Evolutionary conservation across 495 filamentous ascomycete genomes (phyloP).

Genomic region (Aspergillus asperescens): DNA sequence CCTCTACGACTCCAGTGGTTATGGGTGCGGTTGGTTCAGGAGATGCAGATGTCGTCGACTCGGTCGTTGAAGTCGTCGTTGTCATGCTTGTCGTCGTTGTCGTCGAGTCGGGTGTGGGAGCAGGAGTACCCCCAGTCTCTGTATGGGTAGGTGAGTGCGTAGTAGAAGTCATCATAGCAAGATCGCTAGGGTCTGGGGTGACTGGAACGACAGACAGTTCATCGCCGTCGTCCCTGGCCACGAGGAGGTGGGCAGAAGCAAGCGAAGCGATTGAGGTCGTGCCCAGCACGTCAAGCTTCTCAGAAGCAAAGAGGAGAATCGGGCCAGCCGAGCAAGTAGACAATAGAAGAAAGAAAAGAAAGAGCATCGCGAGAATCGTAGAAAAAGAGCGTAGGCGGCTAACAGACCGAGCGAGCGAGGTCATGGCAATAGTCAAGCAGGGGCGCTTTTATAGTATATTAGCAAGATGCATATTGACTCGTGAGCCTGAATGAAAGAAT

Average conservation of each 20-base stretch:
- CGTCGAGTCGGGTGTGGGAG: background rate
- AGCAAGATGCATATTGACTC: background rate
- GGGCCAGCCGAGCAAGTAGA: conserved; percentile 34
- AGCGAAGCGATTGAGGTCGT: background rate
- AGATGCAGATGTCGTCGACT: background rate
- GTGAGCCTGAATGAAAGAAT: background rate
- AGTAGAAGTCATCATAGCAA: background rate
- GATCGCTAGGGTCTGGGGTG: background rate
- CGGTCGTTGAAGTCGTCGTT: background rate
- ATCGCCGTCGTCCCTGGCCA: conserved; percentile 5
- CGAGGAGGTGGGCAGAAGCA: background rate
- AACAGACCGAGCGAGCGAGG: background rate
- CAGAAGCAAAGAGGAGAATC: conserved; percentile 21
- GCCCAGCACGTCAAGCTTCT: background rate
- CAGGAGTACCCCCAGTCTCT: background rate
- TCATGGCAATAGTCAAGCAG: background rate
- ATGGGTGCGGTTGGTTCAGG: background rate
- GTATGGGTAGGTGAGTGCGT: background rate
- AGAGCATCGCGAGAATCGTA: conserved; percentile 20
- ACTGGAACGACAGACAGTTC: conserved; percentile 22
- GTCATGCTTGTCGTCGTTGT: background rate
- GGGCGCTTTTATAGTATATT: background rate
- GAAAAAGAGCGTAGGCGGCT: conserved; percentile 2
- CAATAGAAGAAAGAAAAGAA: conserved; percentile 17
- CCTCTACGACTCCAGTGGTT: background rate